Base-by-base conservation (phyloP, 345 rosid genomes). In the Acer yangbiense region DNA sequence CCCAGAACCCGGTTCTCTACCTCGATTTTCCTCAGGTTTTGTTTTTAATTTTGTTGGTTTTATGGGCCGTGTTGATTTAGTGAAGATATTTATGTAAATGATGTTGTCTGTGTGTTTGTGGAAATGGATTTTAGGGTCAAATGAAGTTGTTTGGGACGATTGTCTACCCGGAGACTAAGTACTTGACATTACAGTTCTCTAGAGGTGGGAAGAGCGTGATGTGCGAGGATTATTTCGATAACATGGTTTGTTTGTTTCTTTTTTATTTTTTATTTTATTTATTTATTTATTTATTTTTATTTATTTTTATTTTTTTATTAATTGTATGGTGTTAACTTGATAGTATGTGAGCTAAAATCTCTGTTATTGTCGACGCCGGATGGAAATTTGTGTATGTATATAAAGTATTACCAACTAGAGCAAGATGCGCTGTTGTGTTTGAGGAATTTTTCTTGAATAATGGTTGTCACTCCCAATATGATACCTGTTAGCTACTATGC, bases 81-180 rank as follows among this genome's bases (percentile, higher is more conserved):
- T 7, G 63, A 8, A 60, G 11, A 60, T 1, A 20, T 60, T 60
- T 16, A n/a, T 18, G 63, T 21, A 16, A 20, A 7, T 60, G 27
- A 60, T 21, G 25, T 60, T 60, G 21, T 60, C 21, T 60, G 0
- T 21, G 58, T 60, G 21, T 60, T 7, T 60, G 27, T 21, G 58
- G n/a, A 52, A 52, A 52, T 60, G 27, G 7, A 71, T 69, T 79
- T 64, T 81, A 91, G 98, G 98, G 98, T 76, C 93, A 83, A n/a
- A 88, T 95, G 96, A 95, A 95, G 82, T 78, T 95, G 60, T 92
- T 95, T 75, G 99, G 98, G 60, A 95, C 97, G 7, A 85, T 92
- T 48, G 78, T 89, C 29, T 90, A 89, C 69, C 94, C 91, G 11
- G 85, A 89, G 80, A 90, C 88, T 66, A 83, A 83, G 73, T 90